Base-by-base conservation (phyloP, 2,329 filamentous ascomycete genomes). In the Sporothrix dimorphospora region DNA sequence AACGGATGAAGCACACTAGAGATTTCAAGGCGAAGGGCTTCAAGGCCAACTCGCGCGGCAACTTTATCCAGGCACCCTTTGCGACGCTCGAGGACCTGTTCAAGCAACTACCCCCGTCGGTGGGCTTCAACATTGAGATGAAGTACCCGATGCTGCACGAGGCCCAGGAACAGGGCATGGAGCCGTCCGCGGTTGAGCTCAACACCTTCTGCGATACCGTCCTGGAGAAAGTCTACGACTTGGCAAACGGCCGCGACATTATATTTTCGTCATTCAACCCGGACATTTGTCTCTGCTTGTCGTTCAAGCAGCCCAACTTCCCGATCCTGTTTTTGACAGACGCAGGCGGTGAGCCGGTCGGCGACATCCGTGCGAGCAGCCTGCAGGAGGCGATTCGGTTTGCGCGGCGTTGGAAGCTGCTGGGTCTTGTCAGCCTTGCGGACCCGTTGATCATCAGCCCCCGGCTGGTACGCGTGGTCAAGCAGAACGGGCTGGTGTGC, bases 71-170 rank as follows among this genome's bases (percentile, higher is more conserved):
- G 80, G 94, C 93, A 0, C 94, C 95, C 0, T 99, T 99, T 82
- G 94, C 95, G 8, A 99, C 96, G 0, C 85, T 99, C 4, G 94
- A 98, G 80, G 94, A 98, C 74, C 90, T 98, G 79, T 98, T 99
- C 83, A 88, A 89, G 77, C 91, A 94, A 78, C 84, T 99, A 51
- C 94, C 94, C 0, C 88, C 92, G 74, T 86, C 89, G 16, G 92
- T 97, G 27, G 94, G 96, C 16, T 99, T 99, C 87, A 98, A 99
- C 81, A 97, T 99, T 76, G 96, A 99, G 84, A 92, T 99, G 88
- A 76, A 99, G 82, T 99, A 99, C 79, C 96, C 96, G 5, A 98
- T 98, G 94, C 88, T 99, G 55, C 92, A 95, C 80, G 97, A 99
- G 84, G 93, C 90, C 72, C 94, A 98, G 81, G 93, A 97, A 80